Evolutionary conservation across 305 asterid genomes (phyloP).

Genomic region (Fraxinus platypoda): DNA sequence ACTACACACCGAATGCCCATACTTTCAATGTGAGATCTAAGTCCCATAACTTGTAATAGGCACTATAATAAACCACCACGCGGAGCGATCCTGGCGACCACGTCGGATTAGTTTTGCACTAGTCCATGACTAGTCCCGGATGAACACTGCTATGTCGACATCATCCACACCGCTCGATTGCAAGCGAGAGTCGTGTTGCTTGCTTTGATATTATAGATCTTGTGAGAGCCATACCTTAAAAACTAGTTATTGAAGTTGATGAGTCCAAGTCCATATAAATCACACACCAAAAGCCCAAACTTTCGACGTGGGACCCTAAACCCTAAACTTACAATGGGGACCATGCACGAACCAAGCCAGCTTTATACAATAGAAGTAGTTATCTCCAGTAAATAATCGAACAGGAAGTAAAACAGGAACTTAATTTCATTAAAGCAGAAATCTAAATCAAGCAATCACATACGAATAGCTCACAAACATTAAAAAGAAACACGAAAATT

Average conservation of each 20-base stretch:
- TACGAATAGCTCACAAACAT: background rate
- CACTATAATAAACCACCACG: too few relatives aligned
- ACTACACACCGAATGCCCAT: background rate
- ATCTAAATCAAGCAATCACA: background rate
- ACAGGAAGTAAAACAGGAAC: background rate
- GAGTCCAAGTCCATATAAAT: background rate
- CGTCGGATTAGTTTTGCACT: too few relatives aligned
- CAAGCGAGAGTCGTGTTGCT: too few relatives aligned
- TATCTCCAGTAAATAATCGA: background rate
- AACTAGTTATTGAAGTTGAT: background rate
- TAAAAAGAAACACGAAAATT: background rate
- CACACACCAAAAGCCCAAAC: background rate
- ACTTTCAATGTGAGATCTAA: background rate
- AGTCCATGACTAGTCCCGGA: too few relatives aligned
- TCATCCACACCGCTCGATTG: too few relatives aligned
- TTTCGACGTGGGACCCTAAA: background rate
- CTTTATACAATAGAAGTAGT: background rate
- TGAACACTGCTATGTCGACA: too few relatives aligned
- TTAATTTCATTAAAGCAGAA: background rate
- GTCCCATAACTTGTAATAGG: background rate
- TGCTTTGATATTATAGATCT: too few relatives aligned
- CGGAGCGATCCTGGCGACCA: too few relatives aligned
- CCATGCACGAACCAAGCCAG: background rate
- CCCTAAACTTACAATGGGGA: background rate
- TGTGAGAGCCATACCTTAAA: background rate